phyloP scores from a whole-genome alignment of 2,329 filamentous ascomycete species.

The Ceratocystis alfenasii region DNA sequence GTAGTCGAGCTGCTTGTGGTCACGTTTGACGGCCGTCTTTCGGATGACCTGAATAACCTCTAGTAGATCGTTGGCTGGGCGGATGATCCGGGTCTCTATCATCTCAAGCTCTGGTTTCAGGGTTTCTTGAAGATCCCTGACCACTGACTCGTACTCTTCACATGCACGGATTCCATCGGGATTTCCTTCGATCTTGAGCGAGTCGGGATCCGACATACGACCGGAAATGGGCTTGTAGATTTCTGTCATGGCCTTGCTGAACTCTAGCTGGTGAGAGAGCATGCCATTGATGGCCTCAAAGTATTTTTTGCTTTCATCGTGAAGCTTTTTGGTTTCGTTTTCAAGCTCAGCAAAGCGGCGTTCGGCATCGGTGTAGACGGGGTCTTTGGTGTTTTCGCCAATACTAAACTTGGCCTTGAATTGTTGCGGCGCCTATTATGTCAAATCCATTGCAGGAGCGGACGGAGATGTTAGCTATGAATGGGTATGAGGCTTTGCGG shows the following conservation, averaged over 20 bases:
- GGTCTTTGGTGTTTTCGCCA: constrained; percentile 88
- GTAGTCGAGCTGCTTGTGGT: constrained; percentile 96
- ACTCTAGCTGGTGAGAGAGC: constrained; percentile 94
- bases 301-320: constrained; percentile 95
- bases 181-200: constrained; percentile 70
- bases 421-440: constrained; percentile 64
- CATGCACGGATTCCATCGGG: constrained; percentile 87
- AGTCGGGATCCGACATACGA: constrained; percentile 83
- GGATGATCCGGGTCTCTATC: constrained; percentile 86
- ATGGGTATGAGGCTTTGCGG: constrained; percentile 12
- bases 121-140: constrained; percentile 79
- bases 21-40: constrained; percentile 76
- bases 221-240: constrained; percentile 98
- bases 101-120: constrained; percentile 89
- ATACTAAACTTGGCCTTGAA: constrained; percentile 90
- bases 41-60: constrained; percentile 93
- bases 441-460: neutral
- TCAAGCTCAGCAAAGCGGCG: constrained; percentile 89
- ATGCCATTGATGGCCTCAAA: constrained; percentile 97
- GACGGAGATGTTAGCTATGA: constrained; percentile 9
- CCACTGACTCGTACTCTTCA: constrained; percentile 86
- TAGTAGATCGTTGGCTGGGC: constrained; percentile 81
- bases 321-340: constrained; percentile 87
- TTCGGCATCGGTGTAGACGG: constrained; percentile 89
- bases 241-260: constrained; percentile 89